Evolutionary conservation across 192 early-diverging fungal genomes (phyloP).

Genomic region (Dispira simplex): DNA sequence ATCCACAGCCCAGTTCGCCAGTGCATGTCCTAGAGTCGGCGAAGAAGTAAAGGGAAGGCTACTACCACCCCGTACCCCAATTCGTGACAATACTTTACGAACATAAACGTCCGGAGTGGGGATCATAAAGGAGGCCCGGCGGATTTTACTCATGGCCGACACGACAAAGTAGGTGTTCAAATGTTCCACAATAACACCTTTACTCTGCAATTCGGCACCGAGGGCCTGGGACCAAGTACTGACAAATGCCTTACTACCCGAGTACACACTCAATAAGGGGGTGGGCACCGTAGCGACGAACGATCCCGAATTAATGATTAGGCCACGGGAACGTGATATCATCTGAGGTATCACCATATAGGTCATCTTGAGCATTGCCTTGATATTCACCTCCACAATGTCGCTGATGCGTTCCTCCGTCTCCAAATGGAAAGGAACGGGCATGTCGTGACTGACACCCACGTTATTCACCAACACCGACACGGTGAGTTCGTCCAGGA

Average conservation of each 20-base stretch:
- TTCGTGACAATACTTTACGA: conserved; percentile 41
- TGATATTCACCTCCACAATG: conserved; percentile 80
- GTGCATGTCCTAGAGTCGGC: conserved; percentile 50
- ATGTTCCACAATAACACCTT: conserved; percentile 74
- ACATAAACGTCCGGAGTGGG: conserved; percentile 76
- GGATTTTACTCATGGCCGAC: conserved; percentile 88
- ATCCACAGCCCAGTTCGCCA: conserved; percentile 51
- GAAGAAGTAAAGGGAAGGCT: conserved; percentile 45
- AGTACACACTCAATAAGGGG: conserved; percentile 79
- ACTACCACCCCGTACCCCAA: conserved; percentile 50
- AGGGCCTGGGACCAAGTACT: conserved; percentile 80
- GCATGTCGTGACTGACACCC: conserved; percentile 80
- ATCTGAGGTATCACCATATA: conserved; percentile 66
- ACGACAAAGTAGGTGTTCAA: conserved; percentile 94
- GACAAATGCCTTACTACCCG: conserved; percentile 86
- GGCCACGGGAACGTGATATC: conserved; percentile 53
- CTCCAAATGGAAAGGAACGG: conserved; percentile 73
- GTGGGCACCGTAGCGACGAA: conserved; percentile 74
- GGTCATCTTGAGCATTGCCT: conserved; percentile 67
- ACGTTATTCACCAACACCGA: conserved; percentile 83
- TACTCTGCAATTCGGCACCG: conserved; percentile 52
- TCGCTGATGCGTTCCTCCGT: conserved; percentile 36
- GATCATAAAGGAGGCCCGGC: conserved; percentile 57
- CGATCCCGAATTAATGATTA: conserved; percentile 89
- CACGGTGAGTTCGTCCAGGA: conserved; percentile 25